Conservation (phyloP, 2,329 filamentous ascomycete genomes). For the Zymoseptoria brevis region DNA sequence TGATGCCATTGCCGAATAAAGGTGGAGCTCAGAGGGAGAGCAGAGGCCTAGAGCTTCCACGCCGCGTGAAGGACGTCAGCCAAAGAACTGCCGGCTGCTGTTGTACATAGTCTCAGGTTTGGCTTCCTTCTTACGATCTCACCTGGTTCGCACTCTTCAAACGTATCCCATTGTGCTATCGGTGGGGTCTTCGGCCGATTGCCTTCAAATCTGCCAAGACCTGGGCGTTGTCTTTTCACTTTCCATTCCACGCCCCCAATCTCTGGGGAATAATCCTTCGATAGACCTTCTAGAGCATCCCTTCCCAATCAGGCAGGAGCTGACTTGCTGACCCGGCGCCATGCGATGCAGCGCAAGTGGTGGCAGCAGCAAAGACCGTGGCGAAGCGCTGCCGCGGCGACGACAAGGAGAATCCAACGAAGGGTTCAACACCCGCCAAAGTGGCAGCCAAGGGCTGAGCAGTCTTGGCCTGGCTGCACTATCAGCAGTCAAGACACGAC, state of each 20-base stretch:
- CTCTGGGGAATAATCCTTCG: not conserved
- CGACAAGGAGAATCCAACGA: not conserved
- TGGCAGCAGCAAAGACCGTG: not conserved
- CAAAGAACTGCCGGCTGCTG: not conserved
- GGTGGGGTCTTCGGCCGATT: not conserved
- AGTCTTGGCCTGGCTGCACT: not conserved
- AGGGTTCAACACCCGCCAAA: not conserved
- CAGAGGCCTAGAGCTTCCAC: not conserved
- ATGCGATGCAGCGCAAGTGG: not conserved
- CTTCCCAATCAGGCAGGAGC: not conserved
- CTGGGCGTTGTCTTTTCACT: not conserved
- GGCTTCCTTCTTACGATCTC: no score
- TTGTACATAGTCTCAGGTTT: not conserved
- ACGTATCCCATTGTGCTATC: not conserved
- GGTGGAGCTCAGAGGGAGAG: not conserved
- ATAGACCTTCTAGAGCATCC: not conserved
- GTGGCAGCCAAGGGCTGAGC: not conserved
- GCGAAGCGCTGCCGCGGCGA: not conserved
- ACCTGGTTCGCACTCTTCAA: no score
- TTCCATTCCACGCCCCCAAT: not conserved
- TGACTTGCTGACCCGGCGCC: not conserved
- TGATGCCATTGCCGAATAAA: constrained; percentile 7
- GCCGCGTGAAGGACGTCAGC: not conserved
- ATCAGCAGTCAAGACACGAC: not conserved
- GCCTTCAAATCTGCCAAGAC: not conserved